A percentile compares a stretch with the other conserved stretches of the same genome.
Evolutionary conservation across 2,329 filamentous ascomycete species (phyloP).

Genomic region (Helotiales sp.): DNA sequence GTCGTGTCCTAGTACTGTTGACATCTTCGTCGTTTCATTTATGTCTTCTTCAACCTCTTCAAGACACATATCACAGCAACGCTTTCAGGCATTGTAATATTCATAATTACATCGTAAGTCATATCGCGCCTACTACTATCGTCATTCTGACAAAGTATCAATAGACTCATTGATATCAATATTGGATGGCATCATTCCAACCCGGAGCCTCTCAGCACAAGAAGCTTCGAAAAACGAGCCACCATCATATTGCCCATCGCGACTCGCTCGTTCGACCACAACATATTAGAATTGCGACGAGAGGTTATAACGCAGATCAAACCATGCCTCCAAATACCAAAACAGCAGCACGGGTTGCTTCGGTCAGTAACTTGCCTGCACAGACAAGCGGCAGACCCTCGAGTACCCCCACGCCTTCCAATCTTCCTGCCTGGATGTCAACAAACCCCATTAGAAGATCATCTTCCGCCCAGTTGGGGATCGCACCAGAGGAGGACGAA

Average conservation of each 20-base stretch:
- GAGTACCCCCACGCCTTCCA: too few relatives aligned
- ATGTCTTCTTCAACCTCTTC: neutral
- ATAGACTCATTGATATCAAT: neutral
- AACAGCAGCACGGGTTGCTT: too few relatives aligned
- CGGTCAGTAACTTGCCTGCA: too few relatives aligned
- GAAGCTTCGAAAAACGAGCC: neutral
- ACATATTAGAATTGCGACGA: neutral
- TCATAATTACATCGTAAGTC: slow-evolving; percentile 18
- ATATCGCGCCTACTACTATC: neutral
- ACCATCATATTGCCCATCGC: slow-evolving; percentile 12
- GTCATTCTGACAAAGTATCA: neutral
- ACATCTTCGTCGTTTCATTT: neutral
- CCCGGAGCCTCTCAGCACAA: neutral
- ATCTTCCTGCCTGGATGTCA: too few relatives aligned
- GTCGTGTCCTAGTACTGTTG: neutral
- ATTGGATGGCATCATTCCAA: neutral
- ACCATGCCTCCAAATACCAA: neutral
- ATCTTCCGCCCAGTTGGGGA: neutral
- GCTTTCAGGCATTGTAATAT: slow-evolving; percentile 19
- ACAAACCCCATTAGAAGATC: too few relatives aligned
- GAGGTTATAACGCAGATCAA: neutral
- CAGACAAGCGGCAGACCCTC: too few relatives aligned
- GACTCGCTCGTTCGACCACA: slow-evolving; percentile 6
- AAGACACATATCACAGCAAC: slow-evolving; percentile 5
- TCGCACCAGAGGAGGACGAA: neutral